A percentile compares a stretch with the other conserved stretches of the same genome.
Evolutionary conservation across 805 yeast genomes (phyloP).

Genomic region (Lachancea kluyveri): DNA sequence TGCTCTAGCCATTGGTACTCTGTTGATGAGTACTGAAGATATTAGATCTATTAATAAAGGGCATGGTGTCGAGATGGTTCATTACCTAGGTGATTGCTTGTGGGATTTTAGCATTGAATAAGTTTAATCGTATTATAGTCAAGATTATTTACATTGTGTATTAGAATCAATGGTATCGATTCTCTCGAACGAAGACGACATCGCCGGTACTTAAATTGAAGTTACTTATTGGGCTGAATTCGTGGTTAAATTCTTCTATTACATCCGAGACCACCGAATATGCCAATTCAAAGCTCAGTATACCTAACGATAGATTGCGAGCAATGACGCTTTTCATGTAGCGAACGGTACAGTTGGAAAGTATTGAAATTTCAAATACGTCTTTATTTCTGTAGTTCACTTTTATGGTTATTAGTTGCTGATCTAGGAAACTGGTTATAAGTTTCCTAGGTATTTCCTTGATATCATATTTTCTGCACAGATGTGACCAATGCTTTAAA

Average conservation of each 20-base stretch:
- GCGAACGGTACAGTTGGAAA: conserved; percentile 18
- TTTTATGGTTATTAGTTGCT: conserved; percentile 8
- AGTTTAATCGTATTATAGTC: conserved; percentile 2
- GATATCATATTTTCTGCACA: conserved; percentile 33
- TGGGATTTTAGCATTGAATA: conserved; percentile 57
- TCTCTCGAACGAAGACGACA: too few relatives aligned
- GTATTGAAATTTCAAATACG: conserved; percentile 6
- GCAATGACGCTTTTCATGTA: conserved; percentile 20
- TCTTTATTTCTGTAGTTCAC: conserved; percentile 6
- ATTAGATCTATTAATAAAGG: conserved; percentile 80
- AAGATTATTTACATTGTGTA: too few relatives aligned
- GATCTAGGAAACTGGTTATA: conserved; percentile 13
- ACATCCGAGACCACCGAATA: conserved; percentile 6
- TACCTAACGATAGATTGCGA: conserved; percentile 2
- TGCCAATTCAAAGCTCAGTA: conserved; percentile 10
- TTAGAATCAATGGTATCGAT: too few relatives aligned
- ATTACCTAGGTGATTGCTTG: conserved; percentile 84
- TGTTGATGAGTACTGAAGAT: conserved; percentile 84
- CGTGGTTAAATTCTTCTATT: conserved; percentile 11
- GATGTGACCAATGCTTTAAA: conserved; percentile 36
- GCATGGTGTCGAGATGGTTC: conserved; percentile 78
- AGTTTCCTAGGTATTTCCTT: too few relatives aligned
- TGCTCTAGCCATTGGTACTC: conserved; percentile 86
- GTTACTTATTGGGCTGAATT: conserved; percentile 17
- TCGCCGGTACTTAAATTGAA: conserved; percentile 12